Percentiles rank a stretch among this genome's conserved stretches.
Evolutionary conservation across 2,329 filamentous ascomycete species (phyloP).

Genomic region (Cladosporium austrohemisphaericum): DNA sequence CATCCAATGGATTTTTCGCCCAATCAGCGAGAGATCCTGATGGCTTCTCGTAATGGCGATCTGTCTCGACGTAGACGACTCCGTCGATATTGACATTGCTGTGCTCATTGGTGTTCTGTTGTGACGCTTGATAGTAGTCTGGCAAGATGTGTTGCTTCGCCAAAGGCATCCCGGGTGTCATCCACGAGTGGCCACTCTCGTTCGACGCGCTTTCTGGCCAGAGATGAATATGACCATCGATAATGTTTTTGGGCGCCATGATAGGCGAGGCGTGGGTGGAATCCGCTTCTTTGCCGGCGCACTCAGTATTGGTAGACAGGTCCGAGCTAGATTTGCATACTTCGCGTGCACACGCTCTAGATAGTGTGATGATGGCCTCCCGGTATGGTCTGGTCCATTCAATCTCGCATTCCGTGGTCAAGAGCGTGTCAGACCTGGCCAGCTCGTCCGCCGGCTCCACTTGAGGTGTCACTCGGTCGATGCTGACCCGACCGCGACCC

Average conservation of each 20-base stretch:
- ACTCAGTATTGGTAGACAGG: too few species aligned
- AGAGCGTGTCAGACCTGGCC: too few species aligned
- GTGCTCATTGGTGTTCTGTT: constrained; percentile 36
- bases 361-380: too few species aligned
- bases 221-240: constrained; percentile 91
- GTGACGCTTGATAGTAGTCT: constrained; percentile 29
- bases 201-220: constrained; percentile 64
- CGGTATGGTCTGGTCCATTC: too few species aligned
- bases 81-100: constrained; percentile 44
- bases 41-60: constrained; percentile 49
- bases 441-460: too few species aligned
- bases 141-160: constrained; percentile 56
- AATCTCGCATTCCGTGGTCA: too few species aligned
- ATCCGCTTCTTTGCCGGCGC: too few species aligned
- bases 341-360: too few species aligned
- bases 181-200: constrained; percentile 66
- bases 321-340: too few species aligned
- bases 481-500: too few species aligned
- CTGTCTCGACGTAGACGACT: constrained; percentile 80
- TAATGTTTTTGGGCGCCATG: constrained; percentile 47
- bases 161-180: constrained; percentile 56
- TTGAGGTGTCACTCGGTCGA: too few species aligned
- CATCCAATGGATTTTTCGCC: constrained; percentile 66
- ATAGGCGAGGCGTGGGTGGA: too few species aligned
- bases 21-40: constrained; percentile 42